These are phyloP conservation scores for Cenococcum geophilum DNA, from an alignment of 495 filamentous ascomycete genomes.

Conservation along the genomic window DNA sequence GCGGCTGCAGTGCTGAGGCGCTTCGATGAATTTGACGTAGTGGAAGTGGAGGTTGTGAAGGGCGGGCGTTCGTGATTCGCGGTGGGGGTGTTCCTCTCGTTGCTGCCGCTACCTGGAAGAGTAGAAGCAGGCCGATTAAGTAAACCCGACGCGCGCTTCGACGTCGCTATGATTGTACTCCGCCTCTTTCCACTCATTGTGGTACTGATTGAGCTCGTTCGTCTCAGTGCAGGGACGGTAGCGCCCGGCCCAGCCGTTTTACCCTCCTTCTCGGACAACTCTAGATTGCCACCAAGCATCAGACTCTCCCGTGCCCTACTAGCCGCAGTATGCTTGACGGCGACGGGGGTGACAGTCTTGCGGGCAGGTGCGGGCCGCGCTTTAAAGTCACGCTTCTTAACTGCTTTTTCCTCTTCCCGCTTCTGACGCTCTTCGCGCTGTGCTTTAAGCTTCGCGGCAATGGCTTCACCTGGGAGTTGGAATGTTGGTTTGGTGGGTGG, in stretches of 20 bases:
- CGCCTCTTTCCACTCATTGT: not conserved
- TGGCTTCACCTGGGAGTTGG: conserved; percentile 65
- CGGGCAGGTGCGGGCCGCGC: conserved; percentile 50
- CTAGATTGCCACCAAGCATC: conserved; percentile 19
- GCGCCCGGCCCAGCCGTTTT: not conserved
- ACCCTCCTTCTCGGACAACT: not conserved
- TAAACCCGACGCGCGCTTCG: not conserved
- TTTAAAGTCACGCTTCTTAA: conserved; percentile 53
- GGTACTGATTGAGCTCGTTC: not conserved
- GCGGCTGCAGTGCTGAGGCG: conserved; percentile 6
- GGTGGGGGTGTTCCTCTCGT: not conserved
- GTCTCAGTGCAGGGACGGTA: not conserved
- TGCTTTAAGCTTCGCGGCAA: conserved; percentile 63
- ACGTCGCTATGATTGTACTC: not conserved
- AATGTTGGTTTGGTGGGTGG: conserved; percentile 58
- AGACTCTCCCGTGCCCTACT: conserved; percentile 53
- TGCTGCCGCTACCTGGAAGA: not conserved
- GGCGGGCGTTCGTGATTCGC: conserved; percentile 8
- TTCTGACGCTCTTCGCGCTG: conserved; percentile 58
- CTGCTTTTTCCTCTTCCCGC: conserved; percentile 26
- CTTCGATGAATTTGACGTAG: conserved; percentile 6
- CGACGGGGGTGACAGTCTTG: conserved; percentile 19
- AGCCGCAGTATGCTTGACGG: conserved; percentile 46
- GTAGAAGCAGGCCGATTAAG: not conserved
- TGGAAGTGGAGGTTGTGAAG: conserved; percentile 7